phyloP scores from a whole-genome alignment of 1,139 yeast genomes.

The Hemisphaericaspora xylofermentans region DNA sequence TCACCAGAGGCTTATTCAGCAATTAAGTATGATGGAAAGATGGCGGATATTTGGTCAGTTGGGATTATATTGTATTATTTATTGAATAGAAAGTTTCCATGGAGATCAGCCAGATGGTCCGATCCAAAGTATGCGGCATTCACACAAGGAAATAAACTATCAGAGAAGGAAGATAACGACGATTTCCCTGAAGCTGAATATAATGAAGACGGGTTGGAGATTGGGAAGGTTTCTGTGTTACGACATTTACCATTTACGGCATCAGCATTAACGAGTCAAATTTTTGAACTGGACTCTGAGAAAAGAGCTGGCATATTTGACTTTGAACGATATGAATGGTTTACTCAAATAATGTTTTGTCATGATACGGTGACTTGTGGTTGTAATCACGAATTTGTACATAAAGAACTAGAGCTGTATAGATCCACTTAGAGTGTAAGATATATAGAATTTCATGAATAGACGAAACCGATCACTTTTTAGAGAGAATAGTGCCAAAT shows the following conservation, averaged over 20 bases:
- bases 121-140: slow-evolving; percentile 18
- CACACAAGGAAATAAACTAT: background rate
- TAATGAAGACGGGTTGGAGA: slow-evolving; percentile 7
- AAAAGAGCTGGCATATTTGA: slow-evolving; percentile 16
- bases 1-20: slow-evolving; percentile 48
- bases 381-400: slow-evolving; percentile 12
- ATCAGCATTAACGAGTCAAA: slow-evolving; percentile 15
- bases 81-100: slow-evolving; percentile 28
- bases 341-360: slow-evolving; percentile 13
- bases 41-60: slow-evolving; percentile 51
- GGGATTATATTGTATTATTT: slow-evolving; percentile 43
- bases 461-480: no score
- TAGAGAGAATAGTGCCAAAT: no score
- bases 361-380: slow-evolving; percentile 15
- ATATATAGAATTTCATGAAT: no score
- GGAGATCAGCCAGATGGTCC: slow-evolving; percentile 33
- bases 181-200: slow-evolving; percentile 5
- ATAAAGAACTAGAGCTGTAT: background rate
- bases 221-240: slow-evolving; percentile 10
- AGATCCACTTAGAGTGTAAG: background rate
- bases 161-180: background rate
- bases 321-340: slow-evolving; percentile 18
- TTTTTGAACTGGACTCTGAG: slow-evolving; percentile 19
- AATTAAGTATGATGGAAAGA: slow-evolving; percentile 40
- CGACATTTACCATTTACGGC: slow-evolving; percentile 11